These are phyloP conservation scores for Nitzschia sp. DNA, from an alignment of 108 stramenopile species.

Conservation along the genomic window DNA sequence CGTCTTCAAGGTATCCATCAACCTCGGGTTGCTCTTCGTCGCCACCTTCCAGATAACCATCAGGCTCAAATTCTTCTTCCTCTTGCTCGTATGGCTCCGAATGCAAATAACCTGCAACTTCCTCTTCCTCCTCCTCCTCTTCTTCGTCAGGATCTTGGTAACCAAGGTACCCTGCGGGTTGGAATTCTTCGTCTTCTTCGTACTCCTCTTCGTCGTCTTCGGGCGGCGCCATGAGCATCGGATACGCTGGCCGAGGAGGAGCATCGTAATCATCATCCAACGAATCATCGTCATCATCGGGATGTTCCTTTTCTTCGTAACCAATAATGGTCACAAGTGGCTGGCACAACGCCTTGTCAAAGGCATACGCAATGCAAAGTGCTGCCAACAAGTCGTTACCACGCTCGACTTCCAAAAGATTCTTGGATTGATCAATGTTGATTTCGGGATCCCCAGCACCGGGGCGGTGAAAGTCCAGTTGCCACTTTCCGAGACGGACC, in stretches of 20 bases:
- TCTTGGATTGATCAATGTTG: slow-evolving; percentile 47
- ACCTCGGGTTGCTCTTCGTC: neutral
- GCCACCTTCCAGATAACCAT: slow-evolving; percentile 4
- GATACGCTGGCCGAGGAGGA: neutral
- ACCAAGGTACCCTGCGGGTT: slow-evolving; percentile 8
- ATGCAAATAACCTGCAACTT: neutral
- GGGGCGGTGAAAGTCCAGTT: slow-evolving; percentile 36
- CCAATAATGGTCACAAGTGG: slow-evolving; percentile 49
- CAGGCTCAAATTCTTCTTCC: slow-evolving; percentile 8
- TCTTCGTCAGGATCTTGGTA: neutral
- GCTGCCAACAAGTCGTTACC: slow-evolving; percentile 48
- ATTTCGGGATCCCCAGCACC: slow-evolving; percentile 36
- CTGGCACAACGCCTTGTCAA: slow-evolving; percentile 46
- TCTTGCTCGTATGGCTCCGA: neutral
- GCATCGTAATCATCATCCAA: slow-evolving; percentile 3
- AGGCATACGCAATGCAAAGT: slow-evolving; percentile 51
- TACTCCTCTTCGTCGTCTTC: slow-evolving; percentile 5
- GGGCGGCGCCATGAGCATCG: slow-evolving; percentile 1
- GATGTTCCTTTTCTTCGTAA: slow-evolving; percentile 40
- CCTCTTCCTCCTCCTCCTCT: neutral
- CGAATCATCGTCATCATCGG: slow-evolving; percentile 41
- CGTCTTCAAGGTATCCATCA: slow-evolving; percentile 11
- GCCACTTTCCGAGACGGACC: slow-evolving; percentile 48
- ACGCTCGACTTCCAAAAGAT: slow-evolving; percentile 43
- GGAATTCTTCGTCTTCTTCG: slow-evolving; percentile 4